phyloP scores from a whole-genome alignment of 1,139 yeast genomes.

The Yamadazyma sp. region DNA sequence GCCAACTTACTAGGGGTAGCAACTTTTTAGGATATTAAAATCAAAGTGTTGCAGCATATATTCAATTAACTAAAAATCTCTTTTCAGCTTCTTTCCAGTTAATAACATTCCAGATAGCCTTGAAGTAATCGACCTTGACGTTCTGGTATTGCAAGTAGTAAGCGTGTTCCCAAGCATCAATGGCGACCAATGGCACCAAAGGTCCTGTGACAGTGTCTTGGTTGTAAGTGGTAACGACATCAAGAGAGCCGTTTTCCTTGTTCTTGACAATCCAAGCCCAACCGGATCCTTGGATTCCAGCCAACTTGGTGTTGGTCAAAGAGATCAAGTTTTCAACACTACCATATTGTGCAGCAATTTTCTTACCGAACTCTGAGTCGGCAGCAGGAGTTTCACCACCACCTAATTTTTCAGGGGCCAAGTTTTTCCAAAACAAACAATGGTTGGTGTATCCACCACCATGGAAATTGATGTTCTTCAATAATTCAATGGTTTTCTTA shows the following conservation, averaged over 20 bases:
- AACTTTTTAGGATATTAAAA: conserved; percentile 47
- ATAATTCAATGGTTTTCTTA: conserved; percentile 35
- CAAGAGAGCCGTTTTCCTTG: conserved; percentile 40
- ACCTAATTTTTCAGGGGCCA: conserved; percentile 39
- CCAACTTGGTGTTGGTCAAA: conserved; percentile 39
- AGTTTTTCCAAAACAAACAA: conserved; percentile 44
- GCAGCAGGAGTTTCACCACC: conserved; percentile 42
- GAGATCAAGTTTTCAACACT: conserved; percentile 39
- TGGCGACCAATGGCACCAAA: conserved; percentile 43
- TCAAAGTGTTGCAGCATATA: neutral
- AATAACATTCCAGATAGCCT: conserved; percentile 50
- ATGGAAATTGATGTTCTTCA: conserved; percentile 42
- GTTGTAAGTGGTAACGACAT: conserved; percentile 43
- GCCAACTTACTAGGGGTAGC: conserved; percentile 78
- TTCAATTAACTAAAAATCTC: conserved; percentile 23
- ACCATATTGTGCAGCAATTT: conserved; percentile 40
- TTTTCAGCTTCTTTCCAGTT: conserved; percentile 50
- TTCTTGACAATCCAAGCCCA: conserved; percentile 51
- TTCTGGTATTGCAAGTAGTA: conserved; percentile 51
- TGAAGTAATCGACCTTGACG: conserved; percentile 47
- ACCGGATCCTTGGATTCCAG: conserved; percentile 49
- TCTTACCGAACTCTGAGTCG: conserved; percentile 33
- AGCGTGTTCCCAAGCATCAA: conserved; percentile 55
- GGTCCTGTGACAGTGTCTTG: conserved; percentile 48
- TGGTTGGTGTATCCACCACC: conserved; percentile 50